phyloP scores from a whole-genome alignment of 169 alveolate genomes.

The Cryptosporidium felis region DNA sequence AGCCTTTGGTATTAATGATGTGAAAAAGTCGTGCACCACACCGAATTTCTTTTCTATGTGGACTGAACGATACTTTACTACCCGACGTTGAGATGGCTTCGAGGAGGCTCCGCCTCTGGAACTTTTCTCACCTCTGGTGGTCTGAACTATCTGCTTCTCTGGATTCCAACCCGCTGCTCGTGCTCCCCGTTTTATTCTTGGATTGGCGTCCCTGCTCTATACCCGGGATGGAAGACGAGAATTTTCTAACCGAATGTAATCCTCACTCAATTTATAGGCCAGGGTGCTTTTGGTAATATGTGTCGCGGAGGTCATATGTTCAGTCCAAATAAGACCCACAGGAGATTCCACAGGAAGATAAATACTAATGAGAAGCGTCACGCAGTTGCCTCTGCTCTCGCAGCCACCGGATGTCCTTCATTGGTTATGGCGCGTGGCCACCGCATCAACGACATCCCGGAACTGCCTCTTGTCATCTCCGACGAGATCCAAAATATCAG shows the following conservation, averaged over 20 bases:
- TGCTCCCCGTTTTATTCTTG: no score
- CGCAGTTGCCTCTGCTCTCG: conserved; percentile 97
- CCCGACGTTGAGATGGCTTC: neutral
- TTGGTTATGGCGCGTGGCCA: conserved; percentile 99
- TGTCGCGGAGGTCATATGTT: conserved; percentile 99
- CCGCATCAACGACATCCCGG: conserved; percentile 91
- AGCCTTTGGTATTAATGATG: conserved; percentile 50
- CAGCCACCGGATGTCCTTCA: conserved; percentile 96
- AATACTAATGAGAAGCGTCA: conserved; percentile 95
- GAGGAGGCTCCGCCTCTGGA: no score
- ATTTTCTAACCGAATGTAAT: no score
- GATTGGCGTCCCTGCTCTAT: no score
- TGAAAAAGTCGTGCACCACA: conserved; percentile 72
- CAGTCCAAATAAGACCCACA: conserved; percentile 96
- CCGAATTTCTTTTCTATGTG: conserved; percentile 45
- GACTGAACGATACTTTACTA: conserved; percentile 46
- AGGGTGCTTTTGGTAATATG: conserved; percentile 99
- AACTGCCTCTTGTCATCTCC: conserved; percentile 95
- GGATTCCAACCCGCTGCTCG: no score
- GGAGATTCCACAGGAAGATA: conserved; percentile 97
- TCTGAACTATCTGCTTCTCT: no score
- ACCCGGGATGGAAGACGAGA: no score
- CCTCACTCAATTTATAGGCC: conserved; percentile 89
- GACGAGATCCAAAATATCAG: conserved; percentile 68
- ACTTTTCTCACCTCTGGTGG: no score